Evolutionary conservation across 2,329 filamentous ascomycete genomes (phyloP), one percentile per base, ranked within the genome.

Genomic region (Colletotrichum chrysophilum): DNA sequence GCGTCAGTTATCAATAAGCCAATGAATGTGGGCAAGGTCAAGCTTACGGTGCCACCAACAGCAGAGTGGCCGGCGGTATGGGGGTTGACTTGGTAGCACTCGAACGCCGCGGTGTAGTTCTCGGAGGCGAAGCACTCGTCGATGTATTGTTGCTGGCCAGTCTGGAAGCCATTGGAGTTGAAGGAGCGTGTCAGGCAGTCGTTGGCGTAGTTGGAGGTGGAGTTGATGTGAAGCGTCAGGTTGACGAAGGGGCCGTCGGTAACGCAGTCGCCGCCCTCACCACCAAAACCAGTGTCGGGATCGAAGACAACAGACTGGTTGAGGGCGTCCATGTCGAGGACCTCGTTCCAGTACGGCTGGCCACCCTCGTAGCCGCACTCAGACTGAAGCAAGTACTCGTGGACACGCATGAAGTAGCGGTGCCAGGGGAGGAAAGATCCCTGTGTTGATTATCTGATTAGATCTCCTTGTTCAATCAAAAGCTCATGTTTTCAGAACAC

Each of bases 381-480:
- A 12, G 75, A 66, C 9, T 80, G 77, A 12, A 83, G 77, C 4
- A 79, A 74, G 7, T 48, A 69, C 71, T 82, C 82, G 60, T 83
- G 81, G 9, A 80, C 79, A n/a, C 77, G 64, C 77, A 83, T 73
- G 48, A 80, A 76, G n/a, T 80, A 77, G 18, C 82, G 74, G 66
- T 83, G 82, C 74, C 79, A 83, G 7, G 82, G 82, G 7, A 83
- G 78, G 70, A 83, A 83, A 2, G 77, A 71, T 24, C 79, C 80
- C 77, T 80, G 34, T 18, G 32, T 38, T 64, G 24, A 21, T 61
- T 61, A n/a, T 48, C 30, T 18, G 34, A 36, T 48, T 16, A 43
- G 7, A n/a, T 34, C 13, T 36, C 12, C 34, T 64, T 6, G 14
- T 32, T 28, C 28, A 8, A 21, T 24, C 43, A 6, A 48, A 9